phyloP scores from a whole-genome alignment of 805 yeast species.

The Pichia scutulata region DNA sequence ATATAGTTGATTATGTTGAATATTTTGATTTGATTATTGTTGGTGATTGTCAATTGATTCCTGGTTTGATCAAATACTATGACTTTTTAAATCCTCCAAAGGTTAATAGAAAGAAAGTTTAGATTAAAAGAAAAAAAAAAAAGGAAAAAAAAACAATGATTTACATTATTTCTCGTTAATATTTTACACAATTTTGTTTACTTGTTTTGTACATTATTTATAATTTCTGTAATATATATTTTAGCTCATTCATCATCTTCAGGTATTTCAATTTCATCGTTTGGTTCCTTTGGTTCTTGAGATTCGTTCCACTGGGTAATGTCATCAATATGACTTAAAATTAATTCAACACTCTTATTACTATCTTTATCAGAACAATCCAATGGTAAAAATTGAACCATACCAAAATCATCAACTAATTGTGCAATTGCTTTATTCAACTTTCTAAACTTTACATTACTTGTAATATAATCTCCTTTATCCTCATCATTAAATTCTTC shows the following conservation, averaged over 20 bases:
- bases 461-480: conserved; percentile 23
- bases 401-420: conserved; percentile 93
- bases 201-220: background rate
- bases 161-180: no score
- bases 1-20: conserved; percentile 41
- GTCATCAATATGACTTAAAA: conserved; percentile 88
- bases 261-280: conserved; percentile 62
- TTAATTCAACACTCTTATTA: conserved; percentile 67
- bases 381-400: conserved; percentile 94
- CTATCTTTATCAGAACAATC: conserved; percentile 57
- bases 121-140: conserved; percentile 4
- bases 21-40: conserved; percentile 49
- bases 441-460: conserved; percentile 53
- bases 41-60: conserved; percentile 59
- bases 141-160: background rate
- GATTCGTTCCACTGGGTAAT: conserved; percentile 96
- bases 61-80: conserved; percentile 26
- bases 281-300: conserved; percentile 96
- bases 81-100: conserved; percentile 13
- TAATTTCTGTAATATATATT: background rate
- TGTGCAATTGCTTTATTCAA: conserved; percentile 80
- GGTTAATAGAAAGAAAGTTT: conserved; percentile 13
- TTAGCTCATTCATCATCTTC: conserved; percentile 34
- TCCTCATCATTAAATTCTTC: conserved; percentile 30
- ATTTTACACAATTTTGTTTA: background rate